phyloP scores from a whole-genome alignment of 345 rosid species.

The Brassica nigra region DNA sequence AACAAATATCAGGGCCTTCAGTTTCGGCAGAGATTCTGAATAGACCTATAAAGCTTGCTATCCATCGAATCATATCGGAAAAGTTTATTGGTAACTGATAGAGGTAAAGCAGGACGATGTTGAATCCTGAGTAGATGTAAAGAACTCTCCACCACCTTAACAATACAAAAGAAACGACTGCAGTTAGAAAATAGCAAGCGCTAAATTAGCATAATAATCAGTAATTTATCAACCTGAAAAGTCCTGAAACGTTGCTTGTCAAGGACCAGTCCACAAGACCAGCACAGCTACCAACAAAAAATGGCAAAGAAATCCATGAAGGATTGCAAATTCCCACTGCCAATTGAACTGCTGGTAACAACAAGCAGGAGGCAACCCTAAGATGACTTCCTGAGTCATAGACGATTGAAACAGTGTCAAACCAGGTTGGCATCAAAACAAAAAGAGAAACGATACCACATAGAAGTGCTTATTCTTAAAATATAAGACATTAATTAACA shows the following conservation, averaged over 20 bases:
- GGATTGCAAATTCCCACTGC: conserved; percentile 94
- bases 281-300: conserved; percentile 92
- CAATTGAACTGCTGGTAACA: conserved; percentile 90
- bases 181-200: conserved; percentile 23
- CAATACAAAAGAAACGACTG: conserved; percentile 33
- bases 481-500: conserved; percentile 15
- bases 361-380: conserved; percentile 84
- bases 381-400: conserved; percentile 75
- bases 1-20: conserved; percentile 77
- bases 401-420: conserved; percentile 39
- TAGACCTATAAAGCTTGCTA: conserved; percentile 85
- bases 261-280: conserved; percentile 99
- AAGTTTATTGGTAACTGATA: conserved; percentile 81
- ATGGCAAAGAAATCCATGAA: conserved; percentile 94
- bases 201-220: conserved; percentile 14
- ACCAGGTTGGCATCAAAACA: conserved; percentile 6
- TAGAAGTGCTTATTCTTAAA: conserved; percentile 7
- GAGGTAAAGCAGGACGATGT: conserved; percentile 77
- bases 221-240: conserved; percentile 68
- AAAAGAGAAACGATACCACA: conserved; percentile 19
- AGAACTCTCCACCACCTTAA: conserved; percentile 99
- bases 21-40: conserved; percentile 68
- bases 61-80: conserved; percentile 55
- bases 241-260: conserved; percentile 95
- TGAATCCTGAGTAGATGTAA: conserved; percentile 82